Evolutionary conservation across 2,329 filamentous ascomycete genomes (phyloP).

Genomic region (Ploettnerulaceae sp.): DNA sequence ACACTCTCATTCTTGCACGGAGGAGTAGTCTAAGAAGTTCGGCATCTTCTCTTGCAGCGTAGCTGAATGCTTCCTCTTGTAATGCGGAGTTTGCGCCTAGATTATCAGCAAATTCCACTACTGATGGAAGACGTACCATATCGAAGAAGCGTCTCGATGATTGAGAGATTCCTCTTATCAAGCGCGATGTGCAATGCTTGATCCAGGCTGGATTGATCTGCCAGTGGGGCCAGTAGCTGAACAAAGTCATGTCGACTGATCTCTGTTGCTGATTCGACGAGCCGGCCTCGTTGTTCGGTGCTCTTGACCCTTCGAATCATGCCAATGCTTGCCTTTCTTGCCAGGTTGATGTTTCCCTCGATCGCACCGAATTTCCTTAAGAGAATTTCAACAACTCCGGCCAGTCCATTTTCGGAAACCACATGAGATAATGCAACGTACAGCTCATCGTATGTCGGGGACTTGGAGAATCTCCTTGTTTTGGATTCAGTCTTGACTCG

Average conservation of each 20-base stretch:
- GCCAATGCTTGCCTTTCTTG: slow-evolving; percentile 13
- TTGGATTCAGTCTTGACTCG: slow-evolving; percentile 15
- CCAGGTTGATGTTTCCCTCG: slow-evolving; percentile 19
- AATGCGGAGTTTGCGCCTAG: slow-evolving; percentile 14
- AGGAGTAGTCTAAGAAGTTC: slow-evolving; percentile 13
- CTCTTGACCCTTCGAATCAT: slow-evolving; percentile 11
- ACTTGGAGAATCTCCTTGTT: slow-evolving; percentile 3
- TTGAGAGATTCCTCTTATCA: slow-evolving; percentile 5
- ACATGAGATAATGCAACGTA: slow-evolving; percentile 12
- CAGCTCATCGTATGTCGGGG: slow-evolving; percentile 12
- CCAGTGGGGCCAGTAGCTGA: slow-evolving; percentile 15
- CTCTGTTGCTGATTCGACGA: slow-evolving; percentile 15
- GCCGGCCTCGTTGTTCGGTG: slow-evolving; percentile 10
- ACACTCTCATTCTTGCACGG: slow-evolving; percentile 13
- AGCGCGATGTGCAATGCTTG: slow-evolving; percentile 17
- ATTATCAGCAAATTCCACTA: neutral
- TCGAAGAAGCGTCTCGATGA: slow-evolving; percentile 14
- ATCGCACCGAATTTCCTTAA: slow-evolving; percentile 10
- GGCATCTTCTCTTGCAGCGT: slow-evolving; percentile 11
- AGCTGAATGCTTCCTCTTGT: slow-evolving; percentile 6
- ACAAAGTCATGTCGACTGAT: slow-evolving; percentile 8
- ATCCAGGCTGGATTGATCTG: slow-evolving; percentile 18
- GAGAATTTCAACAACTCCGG: slow-evolving; percentile 17
- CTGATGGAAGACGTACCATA: slow-evolving; percentile 14
- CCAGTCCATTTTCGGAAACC: slow-evolving; percentile 13